Evolutionary conservation across 1,284 basidiomycete species (phyloP).

Genomic region (Fistulinella cinereoalba): DNA sequence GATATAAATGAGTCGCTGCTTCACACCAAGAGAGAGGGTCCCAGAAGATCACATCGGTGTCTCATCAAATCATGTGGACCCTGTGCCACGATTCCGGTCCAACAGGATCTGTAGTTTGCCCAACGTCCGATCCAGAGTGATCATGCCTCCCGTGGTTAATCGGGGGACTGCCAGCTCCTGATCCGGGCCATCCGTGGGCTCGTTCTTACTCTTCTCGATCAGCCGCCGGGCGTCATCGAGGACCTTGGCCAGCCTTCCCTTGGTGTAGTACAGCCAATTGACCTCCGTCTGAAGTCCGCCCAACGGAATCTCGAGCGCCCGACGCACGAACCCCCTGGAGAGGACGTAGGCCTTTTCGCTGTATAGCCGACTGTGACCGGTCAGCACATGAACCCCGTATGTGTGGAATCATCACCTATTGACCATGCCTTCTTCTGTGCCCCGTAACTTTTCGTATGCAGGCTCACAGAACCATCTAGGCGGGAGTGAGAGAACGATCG

Average conservation of each 20-base stretch:
- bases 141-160: conserved; percentile 77
- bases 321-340: conserved; percentile 83
- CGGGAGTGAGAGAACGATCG: conserved; percentile 4
- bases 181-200: conserved; percentile 39
- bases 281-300: conserved; percentile 74
- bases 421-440: conserved; percentile 84
- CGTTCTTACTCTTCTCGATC: conserved; percentile 62
- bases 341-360: conserved; percentile 92
- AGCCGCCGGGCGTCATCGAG: conserved; percentile 61
- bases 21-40: conserved; percentile 16
- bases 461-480: conserved; percentile 87
- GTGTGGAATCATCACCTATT: conserved; percentile 53
- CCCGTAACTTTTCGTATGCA: conserved; percentile 85
- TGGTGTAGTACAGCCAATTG: conserved; percentile 68
- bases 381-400: conserved; percentile 3
- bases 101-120: conserved; percentile 45
- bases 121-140: conserved; percentile 74
- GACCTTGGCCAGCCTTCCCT: conserved; percentile 65
- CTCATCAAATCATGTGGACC: conserved; percentile 12
- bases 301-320: conserved; percentile 77
- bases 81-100: conserved; percentile 17
- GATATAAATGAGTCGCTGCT: conserved; percentile 27
- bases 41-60: conserved; percentile 13
- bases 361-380: conserved; percentile 63
- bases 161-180: conserved; percentile 70